Evolutionary conservation across 2,329 filamentous ascomycete genomes (phyloP).

Genomic region (Phyllosticta citriasiana): DNA sequence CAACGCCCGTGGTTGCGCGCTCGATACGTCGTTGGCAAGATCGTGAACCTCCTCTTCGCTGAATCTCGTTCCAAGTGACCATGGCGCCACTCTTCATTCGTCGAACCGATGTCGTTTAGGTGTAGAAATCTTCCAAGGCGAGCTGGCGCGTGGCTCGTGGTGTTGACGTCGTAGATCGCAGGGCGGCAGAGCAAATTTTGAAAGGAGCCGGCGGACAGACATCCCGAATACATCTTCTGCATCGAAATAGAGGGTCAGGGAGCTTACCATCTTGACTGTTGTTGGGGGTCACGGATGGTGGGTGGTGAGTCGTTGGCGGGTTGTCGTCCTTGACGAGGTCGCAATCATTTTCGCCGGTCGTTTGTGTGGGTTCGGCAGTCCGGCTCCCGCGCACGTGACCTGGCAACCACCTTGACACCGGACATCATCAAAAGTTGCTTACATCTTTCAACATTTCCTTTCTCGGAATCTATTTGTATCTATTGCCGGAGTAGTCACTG

Average conservation of each 20-base stretch:
- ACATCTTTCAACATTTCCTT: no score
- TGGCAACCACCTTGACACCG: not conserved
- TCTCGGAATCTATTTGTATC: no score
- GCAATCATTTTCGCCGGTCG: conserved; percentile 16
- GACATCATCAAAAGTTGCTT: not conserved
- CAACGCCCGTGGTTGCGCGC: not conserved
- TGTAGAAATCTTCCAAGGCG: not conserved
- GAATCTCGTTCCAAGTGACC: not conserved
- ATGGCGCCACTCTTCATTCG: not conserved
- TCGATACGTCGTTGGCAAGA: not conserved
- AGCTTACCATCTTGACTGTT: conserved; percentile 33
- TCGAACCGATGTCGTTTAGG: not conserved
- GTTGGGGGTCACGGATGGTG: conserved; percentile 25
- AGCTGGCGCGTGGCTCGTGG: not conserved
- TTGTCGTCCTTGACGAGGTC: conserved; percentile 20
- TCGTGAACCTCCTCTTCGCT: not conserved
- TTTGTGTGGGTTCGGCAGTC: conserved; percentile 23
- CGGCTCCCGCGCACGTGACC: conserved; percentile 4
- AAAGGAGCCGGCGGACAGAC: not conserved
- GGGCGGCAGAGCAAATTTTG: not conserved
- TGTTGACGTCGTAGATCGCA: not conserved
- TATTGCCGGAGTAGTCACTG: no score
- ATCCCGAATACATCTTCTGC: not conserved
- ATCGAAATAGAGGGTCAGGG: not conserved
- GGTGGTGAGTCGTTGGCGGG: conserved; percentile 18